Evolutionary conservation across 169 alveolate species (phyloP).

Genomic region (Eimeria maxima): DNA sequence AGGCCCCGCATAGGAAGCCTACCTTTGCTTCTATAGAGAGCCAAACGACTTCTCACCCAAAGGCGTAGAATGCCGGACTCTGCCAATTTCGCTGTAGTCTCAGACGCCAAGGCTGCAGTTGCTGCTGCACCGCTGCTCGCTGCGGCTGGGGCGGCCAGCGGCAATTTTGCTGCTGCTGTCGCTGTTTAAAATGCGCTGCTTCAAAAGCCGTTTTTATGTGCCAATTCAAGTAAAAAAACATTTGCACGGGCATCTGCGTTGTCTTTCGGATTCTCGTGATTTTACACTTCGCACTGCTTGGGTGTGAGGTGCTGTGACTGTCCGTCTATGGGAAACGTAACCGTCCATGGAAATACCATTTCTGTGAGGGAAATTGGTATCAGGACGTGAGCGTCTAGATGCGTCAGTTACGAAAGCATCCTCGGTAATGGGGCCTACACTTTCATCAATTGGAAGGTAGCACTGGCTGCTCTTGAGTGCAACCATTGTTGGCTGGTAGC

Average conservation of each 20-base stretch:
- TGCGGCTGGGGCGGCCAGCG: slow-evolving; percentile 79
- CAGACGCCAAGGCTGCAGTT: slow-evolving; percentile 81
- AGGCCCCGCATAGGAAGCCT: slow-evolving; percentile 70
- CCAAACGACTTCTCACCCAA: slow-evolving; percentile 81
- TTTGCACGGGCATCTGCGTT: slow-evolving; percentile 58
- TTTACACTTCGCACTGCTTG: slow-evolving; percentile 48
- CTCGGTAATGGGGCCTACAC: slow-evolving; percentile 15
- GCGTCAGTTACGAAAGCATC: slow-evolving; percentile 14
- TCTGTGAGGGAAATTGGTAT: not conserved
- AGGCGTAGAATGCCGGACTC: slow-evolving; percentile 81
- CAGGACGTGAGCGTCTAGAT: slow-evolving; percentile 7
- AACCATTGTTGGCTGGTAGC: not conserved
- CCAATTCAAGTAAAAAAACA: slow-evolving; percentile 8
- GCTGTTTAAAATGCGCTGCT: slow-evolving; percentile 22
- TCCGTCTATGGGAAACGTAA: slow-evolving; percentile 23
- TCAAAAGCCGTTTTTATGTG: slow-evolving; percentile 31
- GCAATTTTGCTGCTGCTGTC: slow-evolving; percentile 70
- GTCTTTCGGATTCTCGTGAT: slow-evolving; percentile 46
- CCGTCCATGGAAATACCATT: not conserved
- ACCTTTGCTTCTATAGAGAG: slow-evolving; percentile 77
- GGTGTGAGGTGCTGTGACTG: slow-evolving; percentile 47
- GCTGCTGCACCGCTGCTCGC: slow-evolving; percentile 80
- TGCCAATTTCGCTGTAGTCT: slow-evolving; percentile 74
- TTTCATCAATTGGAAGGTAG: not conserved
- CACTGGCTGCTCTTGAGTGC: slow-evolving; percentile 2